Evolutionary conservation across 169 alveolate genomes (phyloP), one percentile per base, ranked within the genome.

Genomic region (Cryptosporidium bovis): DNA sequence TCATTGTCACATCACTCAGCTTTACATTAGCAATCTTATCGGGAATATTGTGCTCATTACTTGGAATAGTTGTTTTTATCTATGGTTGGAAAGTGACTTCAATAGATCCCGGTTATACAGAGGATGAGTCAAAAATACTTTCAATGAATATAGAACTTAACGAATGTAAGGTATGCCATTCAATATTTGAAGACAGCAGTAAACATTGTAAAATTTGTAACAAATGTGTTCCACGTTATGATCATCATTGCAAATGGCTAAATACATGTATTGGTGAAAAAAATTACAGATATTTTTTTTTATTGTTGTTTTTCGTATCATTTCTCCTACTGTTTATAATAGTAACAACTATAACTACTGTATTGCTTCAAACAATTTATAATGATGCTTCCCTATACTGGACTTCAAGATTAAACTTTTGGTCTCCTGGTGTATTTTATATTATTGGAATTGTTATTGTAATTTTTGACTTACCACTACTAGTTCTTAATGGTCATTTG

Each of bases 201-300:
- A 92, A 91, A 34, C 98, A 95, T 77, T 95, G 98, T 84, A 92
- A 93, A 44, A 94, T 94, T 46, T 95, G 98, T 83, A 94, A 95
- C 87, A 92, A 92, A 51, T 95, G 98, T 83, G 95, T 95, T 4
- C 91, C 93, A 29, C 92, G 94, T 36, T 95, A 92, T 83, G 98
- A 95, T 68, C 98, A 95, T 68, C 98, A 95, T 89, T 95, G 98
- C 71, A 92, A 94, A 67, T 95, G 97, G 95, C 92, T 95, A 65
- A 93, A 95, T 85, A 95, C 95, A 68, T 95, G 98, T 90, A 94
- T 95, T 40, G 98, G 98, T 5, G 68, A 85, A 24, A 89, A 67
- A 36, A 95, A 95, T 83, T 95, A 94, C 83, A 24, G 68, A 16
- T 15, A 60, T 50, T 91, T 90, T 66, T 84, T 90, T 60, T 83